Conservation (phyloP, 495 filamentous ascomycete genomes). For the Trypethelium eluteriae region DNA sequence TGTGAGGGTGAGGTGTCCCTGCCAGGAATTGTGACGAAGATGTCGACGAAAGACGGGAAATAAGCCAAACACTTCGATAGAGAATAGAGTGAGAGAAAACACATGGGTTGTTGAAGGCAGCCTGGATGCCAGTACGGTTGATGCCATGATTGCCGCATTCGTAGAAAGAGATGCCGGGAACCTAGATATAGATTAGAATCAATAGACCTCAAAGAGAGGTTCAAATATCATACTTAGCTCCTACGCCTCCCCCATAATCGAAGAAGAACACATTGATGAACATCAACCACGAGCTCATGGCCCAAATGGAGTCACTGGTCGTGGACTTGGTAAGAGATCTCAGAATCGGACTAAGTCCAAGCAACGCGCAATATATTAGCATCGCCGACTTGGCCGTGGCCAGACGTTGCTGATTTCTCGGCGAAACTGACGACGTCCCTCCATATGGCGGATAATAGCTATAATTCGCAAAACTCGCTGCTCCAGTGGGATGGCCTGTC, state of each 20-base stretch:
- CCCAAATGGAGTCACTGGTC: constrained; percentile 88
- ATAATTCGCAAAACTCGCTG: constrained; percentile 15
- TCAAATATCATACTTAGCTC: constrained; percentile 42
- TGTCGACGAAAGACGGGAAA: constrained; percentile 92
- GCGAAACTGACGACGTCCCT: constrained; percentile 40
- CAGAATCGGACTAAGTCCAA: constrained; percentile 86
- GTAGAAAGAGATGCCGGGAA: constrained; percentile 85
- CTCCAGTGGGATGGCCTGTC: constrained; percentile 4
- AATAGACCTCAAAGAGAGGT: constrained; percentile 17
- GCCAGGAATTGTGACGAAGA: constrained; percentile 74
- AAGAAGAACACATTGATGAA: constrained; percentile 95
- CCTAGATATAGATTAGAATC: constrained; percentile 29
- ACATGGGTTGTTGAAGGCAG: constrained; percentile 86
- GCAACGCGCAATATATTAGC: constrained; percentile 83
- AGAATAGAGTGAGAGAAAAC: constrained; percentile 89
- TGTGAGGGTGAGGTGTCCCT: constrained; percentile 71
- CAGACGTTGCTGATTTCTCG: constrained; percentile 58
- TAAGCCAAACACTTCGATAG: constrained; percentile 92
- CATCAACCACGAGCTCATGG: constrained; percentile 85
- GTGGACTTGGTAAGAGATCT: constrained; percentile 90
- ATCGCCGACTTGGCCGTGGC: constrained; percentile 80
- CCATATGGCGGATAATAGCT: constrained; percentile 28
- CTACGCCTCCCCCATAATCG: constrained; percentile 73
- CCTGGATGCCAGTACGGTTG: constrained; percentile 81
- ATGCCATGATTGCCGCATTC: constrained; percentile 91